These are phyloP conservation scores for Xylaria multiplex DNA, from an alignment of 2,329 filamentous ascomycete species.

Conservation along the genomic window DNA sequence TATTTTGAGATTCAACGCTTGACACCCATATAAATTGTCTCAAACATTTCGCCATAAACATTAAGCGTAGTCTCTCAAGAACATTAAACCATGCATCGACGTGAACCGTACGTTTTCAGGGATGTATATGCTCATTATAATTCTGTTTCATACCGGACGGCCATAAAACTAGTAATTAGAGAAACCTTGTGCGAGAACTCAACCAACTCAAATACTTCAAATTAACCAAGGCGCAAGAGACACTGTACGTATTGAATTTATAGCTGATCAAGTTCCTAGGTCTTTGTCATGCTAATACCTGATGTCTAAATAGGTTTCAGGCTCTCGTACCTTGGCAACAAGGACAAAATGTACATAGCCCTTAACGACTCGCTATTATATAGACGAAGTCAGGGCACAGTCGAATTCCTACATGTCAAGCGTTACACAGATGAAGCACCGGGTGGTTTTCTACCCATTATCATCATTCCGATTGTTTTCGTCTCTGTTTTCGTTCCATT, in stretches of 20 bases:
- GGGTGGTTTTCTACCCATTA: background rate
- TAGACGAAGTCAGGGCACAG: background rate
- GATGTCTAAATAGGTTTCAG: background rate
- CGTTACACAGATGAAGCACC: background rate
- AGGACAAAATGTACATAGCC: slow-evolving; percentile 4
- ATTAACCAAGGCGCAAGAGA: background rate
- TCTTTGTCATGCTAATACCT: background rate
- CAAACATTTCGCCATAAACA: too few species aligned
- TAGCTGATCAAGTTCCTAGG: background rate
- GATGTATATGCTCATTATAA: background rate
- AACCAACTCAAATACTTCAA: background rate
- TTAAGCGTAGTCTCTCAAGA: background rate
- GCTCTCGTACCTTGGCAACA: background rate
- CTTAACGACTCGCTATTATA: background rate
- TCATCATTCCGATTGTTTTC: slow-evolving; percentile 1
- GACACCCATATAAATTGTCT: background rate
- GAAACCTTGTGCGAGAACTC: background rate
- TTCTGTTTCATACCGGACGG: background rate
- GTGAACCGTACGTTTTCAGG: background rate
- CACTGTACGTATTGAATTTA: background rate
- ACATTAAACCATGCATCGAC: background rate
- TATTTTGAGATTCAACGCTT: background rate
- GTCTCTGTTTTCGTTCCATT: slow-evolving; percentile 15
- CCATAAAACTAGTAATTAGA: background rate
- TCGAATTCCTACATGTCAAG: background rate